These are phyloP conservation scores for Papiliotrema fonsecae DNA, from an alignment of 1,284 basidiomycete genomes.

Conservation along the genomic window DNA sequence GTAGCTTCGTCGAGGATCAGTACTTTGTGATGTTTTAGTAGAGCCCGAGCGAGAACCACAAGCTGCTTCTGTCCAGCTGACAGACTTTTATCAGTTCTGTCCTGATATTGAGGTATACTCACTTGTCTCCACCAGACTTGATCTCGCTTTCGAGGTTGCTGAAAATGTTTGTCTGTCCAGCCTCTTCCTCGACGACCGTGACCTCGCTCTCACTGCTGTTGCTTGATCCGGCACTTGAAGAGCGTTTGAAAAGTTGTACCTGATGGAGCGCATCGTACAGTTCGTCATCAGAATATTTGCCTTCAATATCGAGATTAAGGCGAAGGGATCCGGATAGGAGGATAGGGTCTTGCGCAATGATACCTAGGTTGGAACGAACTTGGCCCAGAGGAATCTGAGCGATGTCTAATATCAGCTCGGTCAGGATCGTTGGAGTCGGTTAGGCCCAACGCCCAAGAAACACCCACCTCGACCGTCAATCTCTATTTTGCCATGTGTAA, in stretches of 20 bases:
- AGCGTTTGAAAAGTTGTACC: constrained; percentile 26
- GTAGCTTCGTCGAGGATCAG: constrained; percentile 55
- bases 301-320: constrained; percentile 41
- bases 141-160: constrained; percentile 33
- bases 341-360: constrained; percentile 40
- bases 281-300: constrained; percentile 26
- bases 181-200: neutral
- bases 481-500: constrained; percentile 26
- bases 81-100: constrained; percentile 50
- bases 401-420: constrained; percentile 15
- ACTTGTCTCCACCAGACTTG: constrained; percentile 36
- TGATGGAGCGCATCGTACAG: constrained; percentile 37
- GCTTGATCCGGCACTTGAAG: constrained; percentile 2
- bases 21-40: constrained; percentile 50
- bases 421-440: neutral
- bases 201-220: constrained; percentile 1
- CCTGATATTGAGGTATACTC: too few relatives aligned
- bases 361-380: constrained; percentile 29
- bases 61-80: constrained; percentile 57
- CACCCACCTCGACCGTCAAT: constrained; percentile 29
- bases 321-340: constrained; percentile 46
- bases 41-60: constrained; percentile 52
- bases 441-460: neutral
- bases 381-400: constrained; percentile 21
- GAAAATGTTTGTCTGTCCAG: constrained; percentile 19